Base-by-base conservation (phyloP, 1,139 yeast species). In the Zygosaccharomyces pseudobailii region DNA sequence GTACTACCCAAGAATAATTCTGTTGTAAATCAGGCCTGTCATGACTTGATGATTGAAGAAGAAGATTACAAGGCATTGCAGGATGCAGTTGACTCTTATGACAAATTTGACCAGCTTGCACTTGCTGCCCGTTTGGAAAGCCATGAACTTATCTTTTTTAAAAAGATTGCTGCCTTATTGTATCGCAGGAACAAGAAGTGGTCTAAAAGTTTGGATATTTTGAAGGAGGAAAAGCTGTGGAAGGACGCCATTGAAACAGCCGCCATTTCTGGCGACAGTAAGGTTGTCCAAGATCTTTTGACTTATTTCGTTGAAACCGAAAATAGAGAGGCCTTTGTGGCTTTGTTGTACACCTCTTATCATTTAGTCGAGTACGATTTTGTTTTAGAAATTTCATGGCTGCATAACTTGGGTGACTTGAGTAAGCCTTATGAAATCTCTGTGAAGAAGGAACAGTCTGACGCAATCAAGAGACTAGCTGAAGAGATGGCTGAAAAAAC, bases 241-340 rank as follows among this genome's bases (percentile, higher is more conserved):
- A 77, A 85, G 55, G 97, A 90, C 67, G 89, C 96, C 56, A 86
- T 94, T 64, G 87, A 82, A 64, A 90, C 97, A 8, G 96, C 95
- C 35, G 81, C 96, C n/a, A 70, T 81, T 49, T 88, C 97, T 19
- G 80, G 79, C 56, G 84, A 84, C 56, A 66, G 79, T 22, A 89
- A 87, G 66, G 84, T 92, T 65, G 90, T 95, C 25, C 95, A 88
- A 67, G 98, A 90, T 52, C 74, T 88, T 56, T 74, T 92, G 66
- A 80, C 85, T 52, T 94, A 92, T 73, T 92, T 92, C 69, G 97
- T 94, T 52, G 97, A 90, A 63, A 89, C 95, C 41, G 98, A 96
- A 61, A 92, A 92, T 73, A 89, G 85, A 69, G 98, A 92, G 73
- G 88, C 96, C 63, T 87, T 88, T 65, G 87, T 89, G 60, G 97